phyloP scores from a whole-genome alignment of 176 grass and related monocot genomes.

The Elymus sibiricus region DNA sequence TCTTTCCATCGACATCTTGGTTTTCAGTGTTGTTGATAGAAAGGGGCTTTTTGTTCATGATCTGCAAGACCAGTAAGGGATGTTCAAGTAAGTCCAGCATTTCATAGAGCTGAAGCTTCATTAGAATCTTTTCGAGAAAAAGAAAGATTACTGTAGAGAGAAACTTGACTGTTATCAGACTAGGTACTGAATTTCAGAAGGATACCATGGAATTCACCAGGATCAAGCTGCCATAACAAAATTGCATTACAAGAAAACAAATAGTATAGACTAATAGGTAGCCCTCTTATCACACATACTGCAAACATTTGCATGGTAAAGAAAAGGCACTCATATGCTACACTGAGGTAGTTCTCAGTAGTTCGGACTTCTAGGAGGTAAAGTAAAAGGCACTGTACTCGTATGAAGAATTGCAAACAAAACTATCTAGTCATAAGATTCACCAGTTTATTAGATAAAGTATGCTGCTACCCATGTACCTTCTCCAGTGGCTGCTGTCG shows the following conservation, averaged over 20 bases:
- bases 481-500: conserved; percentile 73
- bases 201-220: background rate
- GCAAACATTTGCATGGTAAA: background rate
- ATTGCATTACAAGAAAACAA: background rate
- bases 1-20: conserved; percentile 27
- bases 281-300: background rate
- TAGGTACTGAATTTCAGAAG: background rate
- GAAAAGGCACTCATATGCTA: background rate
- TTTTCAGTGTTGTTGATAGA: conserved; percentile 18
- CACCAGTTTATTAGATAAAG: background rate
- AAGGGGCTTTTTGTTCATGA: conserved; percentile 3
- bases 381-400: background rate
- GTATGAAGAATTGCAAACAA: background rate
- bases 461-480: conserved; percentile 38
- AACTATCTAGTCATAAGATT: background rate
- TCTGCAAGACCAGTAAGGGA: background rate
- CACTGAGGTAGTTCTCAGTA: background rate
- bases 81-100: background rate
- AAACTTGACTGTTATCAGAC: background rate
- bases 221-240: background rate
- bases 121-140: too few species aligned
- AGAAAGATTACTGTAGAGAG: too few species aligned
- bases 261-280: background rate
- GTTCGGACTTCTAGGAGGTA: background rate
- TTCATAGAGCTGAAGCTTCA: background rate